Conservation (phyloP, 306 rosid genomes). For the Dalbergia cochinchinensis region DNA sequence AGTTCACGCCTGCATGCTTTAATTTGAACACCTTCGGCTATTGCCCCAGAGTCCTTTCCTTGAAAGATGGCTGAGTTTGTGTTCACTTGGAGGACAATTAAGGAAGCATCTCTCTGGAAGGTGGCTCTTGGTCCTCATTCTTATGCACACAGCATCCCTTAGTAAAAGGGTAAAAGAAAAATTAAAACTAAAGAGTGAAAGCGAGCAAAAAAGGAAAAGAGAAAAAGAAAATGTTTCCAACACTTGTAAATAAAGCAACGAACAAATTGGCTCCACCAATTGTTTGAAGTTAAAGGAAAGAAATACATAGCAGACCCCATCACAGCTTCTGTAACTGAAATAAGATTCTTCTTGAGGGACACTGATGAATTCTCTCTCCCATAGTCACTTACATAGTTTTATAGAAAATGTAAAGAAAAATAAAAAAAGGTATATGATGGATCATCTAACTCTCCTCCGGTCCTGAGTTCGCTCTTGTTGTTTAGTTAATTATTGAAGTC, state of each 20-base stretch:
- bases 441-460: too few relatives aligned
- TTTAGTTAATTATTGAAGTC: too few relatives aligned
- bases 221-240: conserved; percentile 12
- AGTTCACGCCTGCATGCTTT: conserved; percentile 41
- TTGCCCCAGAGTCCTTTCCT: conserved; percentile 40
- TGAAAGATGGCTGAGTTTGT: conserved; percentile 43
- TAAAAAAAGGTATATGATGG: too few relatives aligned
- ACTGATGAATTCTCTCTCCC: too few relatives aligned
- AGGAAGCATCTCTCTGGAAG: conserved; percentile 47
- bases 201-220: not conserved
- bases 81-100: conserved; percentile 39
- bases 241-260: conserved; percentile 33
- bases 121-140: conserved; percentile 41
- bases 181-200: conserved; percentile 22
- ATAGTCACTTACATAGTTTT: too few relatives aligned
- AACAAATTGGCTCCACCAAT: conserved; percentile 21
- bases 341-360: conserved; percentile 5
- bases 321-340: not conserved
- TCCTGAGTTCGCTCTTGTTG: too few relatives aligned
- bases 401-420: too few relatives aligned
- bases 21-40: conserved; percentile 48
- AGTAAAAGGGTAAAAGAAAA: not conserved
- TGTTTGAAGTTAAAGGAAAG: conserved; percentile 25
- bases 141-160: conserved; percentile 34
- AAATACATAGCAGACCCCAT: conserved; percentile 3